These are phyloP conservation scores for Rhynchosporium graminicola DNA, from an alignment of 2,329 filamentous ascomycete species.

Conservation along the genomic window DNA sequence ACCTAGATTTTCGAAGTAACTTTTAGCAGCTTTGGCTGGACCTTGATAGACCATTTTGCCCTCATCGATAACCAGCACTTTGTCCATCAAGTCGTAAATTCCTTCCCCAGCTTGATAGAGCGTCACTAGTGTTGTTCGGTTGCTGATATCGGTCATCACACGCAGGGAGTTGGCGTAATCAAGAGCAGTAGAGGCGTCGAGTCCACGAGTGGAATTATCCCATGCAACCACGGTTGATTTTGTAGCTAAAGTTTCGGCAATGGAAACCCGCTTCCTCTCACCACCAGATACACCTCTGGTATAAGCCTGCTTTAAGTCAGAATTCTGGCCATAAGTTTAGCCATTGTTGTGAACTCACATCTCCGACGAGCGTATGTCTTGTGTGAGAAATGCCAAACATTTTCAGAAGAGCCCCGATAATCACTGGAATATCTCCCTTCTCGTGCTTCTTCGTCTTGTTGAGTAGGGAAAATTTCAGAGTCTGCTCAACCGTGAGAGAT, in stretches of 20 bases:
- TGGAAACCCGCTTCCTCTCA: slow-evolving; percentile 76
- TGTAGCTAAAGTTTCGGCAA: slow-evolving; percentile 74
- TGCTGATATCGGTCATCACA: slow-evolving; percentile 73
- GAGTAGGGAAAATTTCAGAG: slow-evolving; percentile 71
- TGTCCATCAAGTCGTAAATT: slow-evolving; percentile 75
- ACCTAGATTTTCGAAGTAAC: slow-evolving; percentile 66
- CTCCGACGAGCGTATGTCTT: slow-evolving; percentile 72
- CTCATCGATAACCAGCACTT: slow-evolving; percentile 74
- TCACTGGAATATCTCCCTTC: slow-evolving; percentile 63
- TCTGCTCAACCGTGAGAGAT: slow-evolving; percentile 74
- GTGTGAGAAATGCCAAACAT: slow-evolving; percentile 82
- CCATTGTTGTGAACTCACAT: slow-evolving; percentile 48
- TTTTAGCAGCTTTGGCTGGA: slow-evolving; percentile 59
- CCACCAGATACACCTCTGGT: slow-evolving; percentile 76
- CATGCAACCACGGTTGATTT: slow-evolving; percentile 73
- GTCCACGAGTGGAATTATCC: slow-evolving; percentile 77
- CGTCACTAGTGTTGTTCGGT: slow-evolving; percentile 68
- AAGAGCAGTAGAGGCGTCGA: slow-evolving; percentile 76
- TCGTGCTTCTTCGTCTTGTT: slow-evolving; percentile 73
- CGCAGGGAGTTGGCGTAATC: slow-evolving; percentile 72
- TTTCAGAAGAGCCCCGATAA: slow-evolving; percentile 69
- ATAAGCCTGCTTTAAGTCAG: slow-evolving; percentile 38
- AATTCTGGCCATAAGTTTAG: neutral
- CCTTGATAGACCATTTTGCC: slow-evolving; percentile 69
- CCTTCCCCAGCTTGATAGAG: slow-evolving; percentile 69